Percentiles rank a stretch among this genome's conserved stretches.
Evolutionary conservation across 202 grass and related monocot genomes (phyloP).

Genomic region (Schoenoplectus triqueter): DNA sequence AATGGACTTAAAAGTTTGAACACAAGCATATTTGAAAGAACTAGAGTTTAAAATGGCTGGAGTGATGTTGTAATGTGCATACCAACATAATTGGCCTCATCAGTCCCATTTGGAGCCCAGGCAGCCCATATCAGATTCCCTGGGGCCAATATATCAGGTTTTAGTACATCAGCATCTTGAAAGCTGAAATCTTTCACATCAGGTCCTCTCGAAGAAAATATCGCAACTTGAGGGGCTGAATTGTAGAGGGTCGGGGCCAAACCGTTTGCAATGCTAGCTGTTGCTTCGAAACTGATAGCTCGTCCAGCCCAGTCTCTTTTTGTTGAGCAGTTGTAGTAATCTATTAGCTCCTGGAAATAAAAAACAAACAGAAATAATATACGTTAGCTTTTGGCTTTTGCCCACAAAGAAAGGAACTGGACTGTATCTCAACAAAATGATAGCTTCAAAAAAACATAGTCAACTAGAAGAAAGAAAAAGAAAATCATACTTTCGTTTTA

Average conservation of each 20-base stretch:
- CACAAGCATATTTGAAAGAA: neutral
- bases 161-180: conserved; percentile 95
- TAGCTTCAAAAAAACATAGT: neutral
- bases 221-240: conserved; percentile 90
- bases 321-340: conserved; percentile 95
- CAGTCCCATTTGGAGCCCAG: conserved; percentile 94
- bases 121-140: conserved; percentile 97
- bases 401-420: neutral
- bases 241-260: conserved; percentile 86
- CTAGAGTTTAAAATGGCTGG: neutral
- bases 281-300: conserved; percentile 71
- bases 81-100: conserved; percentile 90
- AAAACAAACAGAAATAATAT: neutral
- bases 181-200: conserved; percentile 99
- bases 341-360: conserved; percentile 87
- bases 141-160: conserved; percentile 94
- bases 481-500: conserved; percentile 71
- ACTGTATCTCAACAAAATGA: conserved; percentile 24
- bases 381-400: neutral
- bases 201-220: conserved; percentile 95
- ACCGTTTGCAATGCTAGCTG: conserved; percentile 80
- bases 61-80: conserved; percentile 26
- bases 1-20: too few relatives aligned
- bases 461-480: neutral
- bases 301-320: conserved; percentile 93